Conservation (phyloP, 176 grass and related monocot species). For the bread wheat (Triticum aestivum) region IWGSC_CS_RefSeq_v2.1 NC_057797.1:738109646-738110145, state of each 20-base stretch:
- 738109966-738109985: constrained; percentile 72
- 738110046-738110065: background rate
- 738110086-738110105: background rate
- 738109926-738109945: constrained; percentile 86
- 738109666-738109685: background rate
- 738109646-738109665: constrained; percentile 62
- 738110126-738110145: constrained; percentile 7
- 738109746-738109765: background rate
- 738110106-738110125: background rate
- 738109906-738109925: constrained; percentile 97
- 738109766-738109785: background rate
- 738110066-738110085: background rate
- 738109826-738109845: background rate
- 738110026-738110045: background rate
- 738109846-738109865: constrained; percentile 79
- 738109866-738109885: constrained; percentile 94
- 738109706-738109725: background rate
- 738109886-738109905: constrained; percentile 92
- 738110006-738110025: background rate
- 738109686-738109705: background rate
- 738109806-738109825: background rate
- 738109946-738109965: constrained; percentile 95
- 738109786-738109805: background rate
- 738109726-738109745: background rate
- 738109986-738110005: background rate